These are phyloP conservation scores for Casuarina equisetifolia DNA, from an alignment of 306 rosid species.

Conservation along the genomic window DNA sequence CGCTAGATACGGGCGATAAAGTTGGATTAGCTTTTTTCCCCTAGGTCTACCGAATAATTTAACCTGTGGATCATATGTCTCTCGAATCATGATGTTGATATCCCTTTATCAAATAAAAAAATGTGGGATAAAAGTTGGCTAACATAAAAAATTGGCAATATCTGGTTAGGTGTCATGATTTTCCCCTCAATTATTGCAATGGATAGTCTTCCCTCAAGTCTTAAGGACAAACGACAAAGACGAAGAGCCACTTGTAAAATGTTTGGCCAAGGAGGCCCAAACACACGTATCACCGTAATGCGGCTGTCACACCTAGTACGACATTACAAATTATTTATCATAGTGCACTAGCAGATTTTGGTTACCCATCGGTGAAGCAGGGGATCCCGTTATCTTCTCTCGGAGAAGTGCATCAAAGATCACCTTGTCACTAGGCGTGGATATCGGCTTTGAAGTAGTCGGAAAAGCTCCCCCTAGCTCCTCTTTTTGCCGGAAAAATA, in stretches of 20 bases:
- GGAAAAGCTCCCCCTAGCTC: too few species aligned
- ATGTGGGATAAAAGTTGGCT: constrained; percentile 9
- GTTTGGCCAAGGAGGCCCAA: not conserved
- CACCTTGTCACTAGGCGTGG: too few species aligned
- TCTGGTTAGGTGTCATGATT: constrained; percentile 22
- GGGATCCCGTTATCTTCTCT: too few species aligned
- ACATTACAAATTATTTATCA: not conserved
- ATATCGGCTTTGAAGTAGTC: too few species aligned
- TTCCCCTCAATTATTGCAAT: constrained; percentile 33
- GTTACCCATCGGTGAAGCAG: not conserved
- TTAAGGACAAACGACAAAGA: not conserved
- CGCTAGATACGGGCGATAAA: constrained; percentile 23
- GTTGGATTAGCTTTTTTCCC: constrained; percentile 17
- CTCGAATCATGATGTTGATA: constrained; percentile 36
- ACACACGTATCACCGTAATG: not conserved
- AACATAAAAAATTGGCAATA: constrained; percentile 7
- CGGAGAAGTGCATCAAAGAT: too few species aligned
- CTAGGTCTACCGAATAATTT: constrained; percentile 18
- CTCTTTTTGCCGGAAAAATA: too few species aligned
- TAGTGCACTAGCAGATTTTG: not conserved
- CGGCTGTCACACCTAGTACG: not conserved
- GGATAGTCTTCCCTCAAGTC: not conserved
- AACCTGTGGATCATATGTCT: constrained; percentile 21
- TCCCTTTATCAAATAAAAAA: constrained; percentile 9
- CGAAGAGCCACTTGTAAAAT: not conserved